Conservation (phyloP, 1,139 yeast species). For the Taphrina communis region DNA sequence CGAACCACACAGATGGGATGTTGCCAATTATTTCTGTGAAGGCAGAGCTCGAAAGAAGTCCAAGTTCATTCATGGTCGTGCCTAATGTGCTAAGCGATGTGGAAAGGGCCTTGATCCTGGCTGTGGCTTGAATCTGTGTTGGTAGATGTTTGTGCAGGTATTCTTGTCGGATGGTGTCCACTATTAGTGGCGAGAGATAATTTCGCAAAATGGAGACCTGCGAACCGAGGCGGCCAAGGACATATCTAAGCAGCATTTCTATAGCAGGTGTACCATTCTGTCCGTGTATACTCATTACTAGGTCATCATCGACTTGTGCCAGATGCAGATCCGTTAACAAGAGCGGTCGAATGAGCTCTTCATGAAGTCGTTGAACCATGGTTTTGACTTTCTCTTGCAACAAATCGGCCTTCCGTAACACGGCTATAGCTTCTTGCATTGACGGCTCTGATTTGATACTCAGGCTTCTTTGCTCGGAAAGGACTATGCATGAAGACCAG, state of each 20-base stretch:
- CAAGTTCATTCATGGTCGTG: constrained; percentile 10
- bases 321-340: neutral
- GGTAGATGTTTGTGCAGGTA: constrained; percentile 19
- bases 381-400: constrained; percentile 1
- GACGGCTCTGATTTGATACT: neutral
- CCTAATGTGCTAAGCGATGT: neutral
- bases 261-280: constrained; percentile 4
- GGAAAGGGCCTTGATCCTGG: constrained; percentile 4
- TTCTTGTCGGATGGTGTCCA: neutral
- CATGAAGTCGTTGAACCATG: constrained; percentile 1
- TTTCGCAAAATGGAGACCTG: constrained; percentile 4
- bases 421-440: neutral
- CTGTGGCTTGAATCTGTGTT: constrained; percentile 20
- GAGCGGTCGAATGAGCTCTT: neutral
- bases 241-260: neutral
- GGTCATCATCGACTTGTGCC: neutral
- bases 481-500: neutral
- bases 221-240: neutral
- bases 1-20: constrained; percentile 16
- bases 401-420: neutral
- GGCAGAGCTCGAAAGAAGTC: neutral
- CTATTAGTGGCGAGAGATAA: constrained; percentile 7
- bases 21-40: constrained; percentile 3
- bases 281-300: neutral
- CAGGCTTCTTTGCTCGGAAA: neutral